Evolutionary conservation across 371 early-diverging fungal genomes (phyloP), one percentile per base, ranked within the genome.

Genomic region (Massospora cicadina): DNA sequence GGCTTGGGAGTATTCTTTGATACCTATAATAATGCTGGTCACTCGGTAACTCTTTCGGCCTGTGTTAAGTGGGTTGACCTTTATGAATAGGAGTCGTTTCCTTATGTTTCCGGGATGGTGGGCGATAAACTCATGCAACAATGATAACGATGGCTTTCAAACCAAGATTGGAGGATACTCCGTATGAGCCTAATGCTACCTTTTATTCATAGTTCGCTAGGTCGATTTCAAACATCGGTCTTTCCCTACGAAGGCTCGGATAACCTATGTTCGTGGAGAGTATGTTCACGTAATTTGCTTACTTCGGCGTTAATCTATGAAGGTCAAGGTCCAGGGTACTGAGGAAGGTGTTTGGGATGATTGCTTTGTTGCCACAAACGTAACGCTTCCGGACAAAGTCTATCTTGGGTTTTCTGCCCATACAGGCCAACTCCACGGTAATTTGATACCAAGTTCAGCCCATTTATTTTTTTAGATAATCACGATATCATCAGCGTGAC

Each of bases 1-100:
- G 98, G 98, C 1, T 78, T 98, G 21, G 97, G 95, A 33, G 67
- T 98, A 63, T 90, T 96, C 68, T 93, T 98, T 69, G 98, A 96
- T 73, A 94, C 97, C 29, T 96, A 93, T 74, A 82, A 89, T 65
- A 98, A 98, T 70, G 79, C 85, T 64, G 72, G 83, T 63, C 86
- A 89, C 65, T 74, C 79, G 63, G 89, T 87, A 81, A 10, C 5
- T 10, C 69, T 79, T 68, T n/a, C 2, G 55, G 21, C 57, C 30
- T 27, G 33, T 24, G 13, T 43, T 10, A 21, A 55, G n/a, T 43
- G 26, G 1, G 12, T 32, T 24, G 28, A 54, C 31, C 30, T 23
- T 56, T 7, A 55, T 21, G 26, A 24, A 55, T 67, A 76, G 74
- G 77, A 80, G 63, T 69, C 84, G 1, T 89, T 89, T 71, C 98